Percentiles rank a stretch among this genome's conserved stretches.
phyloP scores from a whole-genome alignment of 2,329 filamentous ascomycete genomes.

The Colletotrichum sp. region DNA sequence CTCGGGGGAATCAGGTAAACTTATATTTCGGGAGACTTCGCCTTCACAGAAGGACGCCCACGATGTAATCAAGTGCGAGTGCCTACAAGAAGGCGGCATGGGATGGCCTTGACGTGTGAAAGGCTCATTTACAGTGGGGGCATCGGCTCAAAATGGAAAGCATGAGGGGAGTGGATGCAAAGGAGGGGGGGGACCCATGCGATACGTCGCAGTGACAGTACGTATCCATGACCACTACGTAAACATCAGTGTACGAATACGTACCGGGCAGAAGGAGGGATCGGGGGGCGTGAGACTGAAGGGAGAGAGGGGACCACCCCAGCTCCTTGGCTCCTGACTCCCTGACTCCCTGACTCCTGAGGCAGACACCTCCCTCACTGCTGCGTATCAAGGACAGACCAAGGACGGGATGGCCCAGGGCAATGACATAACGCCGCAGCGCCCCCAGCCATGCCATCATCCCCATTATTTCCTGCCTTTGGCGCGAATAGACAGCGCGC shows the following conservation, averaged over 20 bases:
- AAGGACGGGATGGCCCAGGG: background rate
- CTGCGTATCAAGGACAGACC: background rate
- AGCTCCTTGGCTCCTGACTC: background rate
- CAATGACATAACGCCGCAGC: conserved; percentile 20
- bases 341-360: background rate
- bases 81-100: background rate
- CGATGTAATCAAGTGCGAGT: conserved; percentile 13
- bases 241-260: background rate
- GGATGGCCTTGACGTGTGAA: conserved; percentile 20
- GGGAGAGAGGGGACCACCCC: background rate
- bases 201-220: background rate
- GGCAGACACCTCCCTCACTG: background rate
- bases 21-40: conserved; percentile 12
- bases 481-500: conserved; percentile 1
- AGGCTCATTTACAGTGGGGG: conserved; percentile 17
- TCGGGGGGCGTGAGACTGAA: background rate
- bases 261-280: background rate
- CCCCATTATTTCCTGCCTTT: background rate
- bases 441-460: conserved; percentile 18
- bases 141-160: conserved; percentile 13
- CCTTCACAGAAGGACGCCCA: conserved; percentile 14
- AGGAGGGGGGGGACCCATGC: conserved; percentile 12
- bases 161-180: conserved; percentile 6
- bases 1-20: background rate
- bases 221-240: background rate